Base-by-base conservation (phyloP, 1,284 basidiomycete species). In the Boletellus deceptivus region DNA sequence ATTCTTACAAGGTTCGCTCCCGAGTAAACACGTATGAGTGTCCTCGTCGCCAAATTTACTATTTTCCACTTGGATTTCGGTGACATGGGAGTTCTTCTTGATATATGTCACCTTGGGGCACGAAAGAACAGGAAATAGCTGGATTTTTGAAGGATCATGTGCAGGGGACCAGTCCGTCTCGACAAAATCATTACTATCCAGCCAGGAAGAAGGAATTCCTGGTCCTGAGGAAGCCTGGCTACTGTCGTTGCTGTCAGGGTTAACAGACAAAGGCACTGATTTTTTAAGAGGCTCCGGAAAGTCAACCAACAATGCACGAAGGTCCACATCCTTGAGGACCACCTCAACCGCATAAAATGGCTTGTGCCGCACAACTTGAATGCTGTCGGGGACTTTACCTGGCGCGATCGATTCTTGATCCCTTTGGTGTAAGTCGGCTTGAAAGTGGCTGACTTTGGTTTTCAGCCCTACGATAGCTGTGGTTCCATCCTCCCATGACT, bases 311-410 rank as follows among this genome's bases (percentile, higher is more conserved):
- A 98, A 69, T 4, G 89, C 84, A 50, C 90, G 88, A 40, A 98
- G 72, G 52, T 93, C 87, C 35, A 96, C 72, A 7, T 84, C 81
- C 62, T 85, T 85, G 60, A 93, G 73, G 33, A 92, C 82, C 7
- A 96, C 81, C 70, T 98, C 93, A 31, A 89, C 89, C n/a, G 92
- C 89, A 63, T 94, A 93, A 72, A 98, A 93, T 2, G 90, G 84
- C 67, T 97, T 98, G 70, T 90, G 89, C 20, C 82, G 77, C 16
- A 82, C 71, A 2, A 77, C 74, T 66, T 86, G 86, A 22, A 72
- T 73, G 11, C 75, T 74, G 36, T 75, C 70, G 6, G 76, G 75
- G 48, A 74, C 61, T 46, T 72, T 69, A 6, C 77, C 80, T 14
- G 75, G 72, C 6, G 80, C 76, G 1, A 78, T 77, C 17, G 75